Base-by-base conservation (phyloP, 805 yeast species). In the Torulaspora microellipsoides region DNA sequence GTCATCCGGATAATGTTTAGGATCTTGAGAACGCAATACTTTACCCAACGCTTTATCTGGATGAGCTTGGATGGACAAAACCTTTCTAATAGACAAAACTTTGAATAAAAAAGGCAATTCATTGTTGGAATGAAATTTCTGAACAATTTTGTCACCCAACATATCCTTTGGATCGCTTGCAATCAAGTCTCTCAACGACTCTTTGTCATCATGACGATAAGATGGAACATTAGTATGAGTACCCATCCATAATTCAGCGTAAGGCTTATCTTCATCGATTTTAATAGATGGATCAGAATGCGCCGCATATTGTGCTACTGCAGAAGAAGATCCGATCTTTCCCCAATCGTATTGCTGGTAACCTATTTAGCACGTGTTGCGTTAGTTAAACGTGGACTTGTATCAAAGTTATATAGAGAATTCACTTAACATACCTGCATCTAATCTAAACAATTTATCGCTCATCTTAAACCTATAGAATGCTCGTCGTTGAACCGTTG, bases 241-340 rank as follows among this genome's bases (percentile, higher is more conserved):
- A 31, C 99, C 99, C 99, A 93, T 93, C 99, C 99, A 93, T 54
- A 93, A 73, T 66, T 93, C 99, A 13, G 99, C 99, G 61, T 93
- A 93, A 9, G 99, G 98, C 59, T 81, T 78, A 31, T 72, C 41
- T 56, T 83, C 90, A 52, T 85, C 87, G 43, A 89, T 76, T 14
- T 59, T 60, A 42, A 86, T 71, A 8, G 62, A 53, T 2, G 86
- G 76, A 65, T 85, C 81, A 34, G 95, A 80, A 39, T 73, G 71
- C 31, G 81, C 73, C 34, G 95, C 95, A 62, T 80, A 91, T 62
- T 76, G 82, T 4, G 99, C 99, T 40, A 90, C 99, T 7, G 95
- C 84, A 14, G 96, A 86, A 6, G 78, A 54, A 6, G 81, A 72
- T 35, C 99, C 98, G 44, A 87, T 65, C 60, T 90, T 91, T 48